phyloP scores from a whole-genome alignment of 1,284 basidiomycete genomes.

The Ustilago curta region DNA sequence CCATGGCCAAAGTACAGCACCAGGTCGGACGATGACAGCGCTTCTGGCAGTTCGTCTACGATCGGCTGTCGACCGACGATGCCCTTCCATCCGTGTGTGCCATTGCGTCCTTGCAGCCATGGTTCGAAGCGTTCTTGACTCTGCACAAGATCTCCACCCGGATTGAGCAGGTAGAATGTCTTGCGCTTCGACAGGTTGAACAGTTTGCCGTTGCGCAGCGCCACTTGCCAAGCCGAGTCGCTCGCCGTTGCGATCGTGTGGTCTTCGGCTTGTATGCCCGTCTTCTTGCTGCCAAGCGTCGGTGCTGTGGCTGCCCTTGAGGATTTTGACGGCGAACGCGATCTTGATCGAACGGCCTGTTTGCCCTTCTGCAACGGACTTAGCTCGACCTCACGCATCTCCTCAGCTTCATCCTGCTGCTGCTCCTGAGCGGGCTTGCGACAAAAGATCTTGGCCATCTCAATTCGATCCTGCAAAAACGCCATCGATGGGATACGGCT shows the following conservation, averaged over 20 bases:
- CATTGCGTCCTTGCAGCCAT: slow-evolving; percentile 75
- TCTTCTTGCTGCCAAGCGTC: slow-evolving; percentile 16
- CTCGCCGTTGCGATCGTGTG: background rate
- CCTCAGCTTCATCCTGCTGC: slow-evolving; percentile 11
- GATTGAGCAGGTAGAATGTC: slow-evolving; percentile 89
- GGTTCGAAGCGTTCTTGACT: slow-evolving; percentile 85
- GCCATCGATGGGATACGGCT: slow-evolving; percentile 89
- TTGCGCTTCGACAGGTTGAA: slow-evolving; percentile 48
- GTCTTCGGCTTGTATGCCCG: background rate
- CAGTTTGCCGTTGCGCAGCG: slow-evolving; percentile 47
- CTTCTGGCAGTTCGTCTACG: slow-evolving; percentile 55
- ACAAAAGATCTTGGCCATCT: slow-evolving; percentile 43
- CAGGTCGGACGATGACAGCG: slow-evolving; percentile 57
- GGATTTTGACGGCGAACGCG: slow-evolving; percentile 28
- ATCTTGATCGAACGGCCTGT: slow-evolving; percentile 19
- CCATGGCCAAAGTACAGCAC: slow-evolving; percentile 90
- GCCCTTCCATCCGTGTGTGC: slow-evolving; percentile 83
- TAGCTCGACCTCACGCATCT: slow-evolving; percentile 27
- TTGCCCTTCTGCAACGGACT: slow-evolving; percentile 46
- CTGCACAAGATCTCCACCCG: slow-evolving; percentile 85
- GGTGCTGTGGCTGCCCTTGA: slow-evolving; percentile 9
- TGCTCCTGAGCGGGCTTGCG: background rate
- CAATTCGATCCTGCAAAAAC: slow-evolving; percentile 82
- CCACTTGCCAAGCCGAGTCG: slow-evolving; percentile 37
- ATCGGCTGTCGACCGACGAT: slow-evolving; percentile 77